phyloP scores from a whole-genome alignment of 2,329 filamentous ascomycete genomes.

The Fonsecaea multimorphosa region DNA sequence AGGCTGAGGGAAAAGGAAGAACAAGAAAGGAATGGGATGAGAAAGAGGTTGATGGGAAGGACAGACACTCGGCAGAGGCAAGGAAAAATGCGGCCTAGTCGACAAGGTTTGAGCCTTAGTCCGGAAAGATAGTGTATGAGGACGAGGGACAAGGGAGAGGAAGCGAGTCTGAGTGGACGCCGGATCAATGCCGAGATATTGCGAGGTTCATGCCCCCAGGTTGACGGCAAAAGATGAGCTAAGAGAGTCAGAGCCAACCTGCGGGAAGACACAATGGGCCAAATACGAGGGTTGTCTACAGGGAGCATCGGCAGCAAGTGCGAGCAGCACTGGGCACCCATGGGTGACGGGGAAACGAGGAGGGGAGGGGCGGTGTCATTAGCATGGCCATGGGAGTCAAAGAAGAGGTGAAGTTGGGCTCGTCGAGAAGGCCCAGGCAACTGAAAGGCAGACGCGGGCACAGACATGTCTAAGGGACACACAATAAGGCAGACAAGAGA shows the following conservation, averaged over 20 bases:
- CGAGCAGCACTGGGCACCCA: no score
- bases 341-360: not conserved
- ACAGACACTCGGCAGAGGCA: constrained; percentile 27
- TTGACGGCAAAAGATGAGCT: constrained; percentile 9
- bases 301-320: not conserved
- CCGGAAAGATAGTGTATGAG: constrained; percentile 17
- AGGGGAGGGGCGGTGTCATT: not conserved
- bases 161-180: constrained; percentile 7
- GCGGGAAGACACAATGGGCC: not conserved
- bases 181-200: constrained; percentile 21
- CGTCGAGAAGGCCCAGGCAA: not conserved
- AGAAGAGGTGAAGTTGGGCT: not conserved
- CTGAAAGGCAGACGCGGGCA: not conserved
- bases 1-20: constrained; percentile 26
- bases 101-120: constrained; percentile 22
- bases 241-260: constrained; percentile 17
- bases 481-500: not conserved
- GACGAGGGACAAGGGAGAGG: constrained; percentile 19
- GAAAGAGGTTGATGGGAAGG: constrained; percentile 26
- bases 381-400: no score
- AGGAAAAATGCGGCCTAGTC: constrained; percentile 30
- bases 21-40: constrained; percentile 23
- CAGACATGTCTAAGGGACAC: not conserved
- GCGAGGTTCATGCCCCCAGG: constrained; percentile 11
- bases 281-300: not conserved